Evolutionary conservation across 495 filamentous ascomycete genomes (phyloP).

Genomic region (Cladorrhinum samala): DNA sequence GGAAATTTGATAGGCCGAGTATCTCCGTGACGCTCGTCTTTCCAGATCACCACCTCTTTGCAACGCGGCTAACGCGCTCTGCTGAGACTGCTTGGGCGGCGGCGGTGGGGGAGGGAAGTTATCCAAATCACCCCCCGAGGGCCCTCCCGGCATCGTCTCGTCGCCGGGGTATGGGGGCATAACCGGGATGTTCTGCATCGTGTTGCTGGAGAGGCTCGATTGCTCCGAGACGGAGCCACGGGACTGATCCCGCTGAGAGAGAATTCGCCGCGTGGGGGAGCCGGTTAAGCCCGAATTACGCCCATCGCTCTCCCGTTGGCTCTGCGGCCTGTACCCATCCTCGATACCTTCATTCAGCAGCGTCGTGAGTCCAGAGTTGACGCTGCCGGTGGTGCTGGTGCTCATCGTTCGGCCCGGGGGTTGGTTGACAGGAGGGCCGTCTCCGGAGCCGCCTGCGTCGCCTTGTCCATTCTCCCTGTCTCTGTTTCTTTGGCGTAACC

Average conservation of each 20-base stretch:
- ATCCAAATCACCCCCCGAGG: conserved; percentile 40
- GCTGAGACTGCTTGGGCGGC: conserved; percentile 71
- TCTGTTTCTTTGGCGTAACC: conserved; percentile 71
- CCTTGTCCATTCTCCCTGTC: conserved; percentile 52
- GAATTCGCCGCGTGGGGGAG: conserved; percentile 37
- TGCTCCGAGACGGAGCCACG: conserved; percentile 42
- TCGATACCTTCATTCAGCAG: conserved; percentile 57
- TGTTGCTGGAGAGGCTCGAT: conserved; percentile 59
- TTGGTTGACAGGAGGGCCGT: conserved; percentile 5
- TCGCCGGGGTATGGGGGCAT: conserved; percentile 58
- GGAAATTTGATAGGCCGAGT: conserved; percentile 91
- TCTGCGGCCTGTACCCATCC: conserved; percentile 34
- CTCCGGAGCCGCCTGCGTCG: conserved; percentile 16
- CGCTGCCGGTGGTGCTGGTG: conserved; percentile 57
- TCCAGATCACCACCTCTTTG: conserved; percentile 92
- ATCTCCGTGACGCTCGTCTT: conserved; percentile 82
- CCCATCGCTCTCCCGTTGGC: conserved; percentile 21
- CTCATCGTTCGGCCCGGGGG: conserved; percentile 52
- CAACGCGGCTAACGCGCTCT: conserved; percentile 85
- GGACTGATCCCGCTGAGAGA: conserved; percentile 41
- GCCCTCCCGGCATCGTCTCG: conserved; percentile 41
- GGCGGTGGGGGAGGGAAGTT: conserved; percentile 63
- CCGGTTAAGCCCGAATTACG: conserved; percentile 20
- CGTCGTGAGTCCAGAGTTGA: conserved; percentile 55
- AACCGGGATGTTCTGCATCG: conserved; percentile 62